phyloP scores from a whole-genome alignment of 1,284 basidiomycete species.

The Ganoderma lingzhi region DNA sequence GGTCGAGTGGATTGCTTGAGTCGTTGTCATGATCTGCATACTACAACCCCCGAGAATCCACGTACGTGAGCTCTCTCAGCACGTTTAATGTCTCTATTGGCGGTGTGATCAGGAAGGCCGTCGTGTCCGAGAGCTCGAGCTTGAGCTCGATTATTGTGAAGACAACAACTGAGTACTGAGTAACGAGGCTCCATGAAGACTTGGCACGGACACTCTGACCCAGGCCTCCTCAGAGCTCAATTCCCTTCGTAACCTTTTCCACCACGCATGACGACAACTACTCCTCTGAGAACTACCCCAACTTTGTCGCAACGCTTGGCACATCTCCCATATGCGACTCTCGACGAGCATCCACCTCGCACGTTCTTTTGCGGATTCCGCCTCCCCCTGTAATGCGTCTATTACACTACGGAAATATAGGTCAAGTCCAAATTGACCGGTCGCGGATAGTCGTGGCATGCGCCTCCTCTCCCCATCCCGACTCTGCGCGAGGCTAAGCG shows the following conservation, averaged over 20 bases:
- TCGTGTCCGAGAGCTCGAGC: background rate
- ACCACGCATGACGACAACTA: background rate
- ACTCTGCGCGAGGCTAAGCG: too few species aligned
- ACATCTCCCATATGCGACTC: too few species aligned
- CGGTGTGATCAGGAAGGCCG: background rate
- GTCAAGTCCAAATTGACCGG: background rate
- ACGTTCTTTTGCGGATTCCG: too few species aligned
- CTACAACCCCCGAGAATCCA: background rate
- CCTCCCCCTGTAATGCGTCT: too few species aligned
- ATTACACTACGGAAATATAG: background rate
- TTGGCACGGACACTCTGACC: background rate
- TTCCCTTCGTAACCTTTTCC: background rate
- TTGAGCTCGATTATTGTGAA: background rate
- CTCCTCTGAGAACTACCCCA: background rate
- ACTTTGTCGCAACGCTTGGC: background rate
- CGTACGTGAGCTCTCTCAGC: background rate
- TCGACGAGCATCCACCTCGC: too few species aligned
- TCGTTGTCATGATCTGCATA: too few species aligned
- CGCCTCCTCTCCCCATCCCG: background rate
- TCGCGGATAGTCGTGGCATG: background rate
- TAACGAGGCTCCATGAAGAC: background rate
- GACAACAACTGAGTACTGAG: background rate
- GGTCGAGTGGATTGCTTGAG: too few species aligned
- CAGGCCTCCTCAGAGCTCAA: background rate
- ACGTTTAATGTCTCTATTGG: background rate